Base-by-base conservation (phyloP, 768 basidiomycete genomes). In the Gymnopilus dilepis region DNA sequence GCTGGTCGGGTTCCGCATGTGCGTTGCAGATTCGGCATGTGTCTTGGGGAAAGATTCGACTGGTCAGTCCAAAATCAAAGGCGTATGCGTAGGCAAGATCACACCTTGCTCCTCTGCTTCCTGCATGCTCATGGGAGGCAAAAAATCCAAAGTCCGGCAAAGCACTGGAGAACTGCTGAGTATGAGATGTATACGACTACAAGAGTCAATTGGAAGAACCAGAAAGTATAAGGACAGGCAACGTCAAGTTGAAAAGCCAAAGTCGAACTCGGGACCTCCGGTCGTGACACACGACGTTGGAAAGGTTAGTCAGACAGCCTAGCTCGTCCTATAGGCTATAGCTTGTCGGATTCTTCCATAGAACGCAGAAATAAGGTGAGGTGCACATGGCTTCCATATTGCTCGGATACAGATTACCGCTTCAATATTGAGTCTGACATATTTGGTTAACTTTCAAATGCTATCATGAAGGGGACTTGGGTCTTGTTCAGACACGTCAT, bases 21-120 rank as follows among this genome's bases (percentile, higher is more conserved):
- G 91, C 90, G 69, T 95, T 94, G 83, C 96, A 98, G 72, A 98
- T 97, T 71, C 96, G 87, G 76, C 96, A 98, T 67, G 95, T 96
- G 74, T 96, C 95, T 91, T 28, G 50, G 40, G 38, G 40, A n/a
- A n/a, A n/a, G n/a, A n/a, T n/a, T 6, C 17, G 53, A 37, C 30
- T 43, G 9, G 13, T 56, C 24, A 65, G 51, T 26, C n/a, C 31
- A 52, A 50, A 8, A 34, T 56, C 15, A n/a, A n/a, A 54, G 8
- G 4, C 37, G 5, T n/a, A n/a, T n/a, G n/a, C n/a, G n/a, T n/a
- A 6, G 15, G 12, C 33, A 34, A 34, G 12, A 37, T n/a, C 51
- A 9, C 34, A 66, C 67, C 67, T 69, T 69, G 67, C 56, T 69
- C 67, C n/a, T 65, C 65, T 34, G 65, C 67, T 64, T 69, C 67